Evolutionary conservation across 148 eudicot genomes (phyloP).

Genomic region (Cornus kousa): DNA sequence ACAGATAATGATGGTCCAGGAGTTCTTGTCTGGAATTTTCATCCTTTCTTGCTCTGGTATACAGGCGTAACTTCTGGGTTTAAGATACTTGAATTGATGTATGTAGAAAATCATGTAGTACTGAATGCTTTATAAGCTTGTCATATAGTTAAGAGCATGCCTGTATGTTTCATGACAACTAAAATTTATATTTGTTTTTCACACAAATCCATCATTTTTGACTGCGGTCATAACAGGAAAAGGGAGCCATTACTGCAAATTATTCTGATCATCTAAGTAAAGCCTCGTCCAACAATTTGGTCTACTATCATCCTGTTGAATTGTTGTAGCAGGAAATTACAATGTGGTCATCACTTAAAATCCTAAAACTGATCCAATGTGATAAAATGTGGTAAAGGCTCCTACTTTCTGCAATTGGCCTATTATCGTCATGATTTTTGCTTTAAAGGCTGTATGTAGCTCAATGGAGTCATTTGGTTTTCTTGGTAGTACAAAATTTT

Average conservation of each 20-base stretch:
- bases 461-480: not conserved
- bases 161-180: not conserved
- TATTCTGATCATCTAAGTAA: no score
- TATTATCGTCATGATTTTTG: not conserved
- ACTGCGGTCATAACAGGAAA: not conserved
- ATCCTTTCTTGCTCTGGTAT: conserved; percentile 8
- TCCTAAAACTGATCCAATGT: not conserved
- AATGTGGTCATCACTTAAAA: not conserved
- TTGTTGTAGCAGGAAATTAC: no score
- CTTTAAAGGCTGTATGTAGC: not conserved
- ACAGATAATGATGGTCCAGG: conserved; percentile 4
- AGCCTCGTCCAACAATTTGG: not conserved
- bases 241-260: not conserved
- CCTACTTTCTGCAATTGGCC: not conserved
- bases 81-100: conserved; percentile 32
- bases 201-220: not conserved
- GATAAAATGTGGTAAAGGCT: not conserved
- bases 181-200: not conserved
- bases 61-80: conserved; percentile 38
- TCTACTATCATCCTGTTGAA: no score
- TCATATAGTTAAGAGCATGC: not conserved
- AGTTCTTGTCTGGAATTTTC: not conserved
- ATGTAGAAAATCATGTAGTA: conserved; percentile 29
- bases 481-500: not conserved
- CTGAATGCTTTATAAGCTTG: not conserved